These are phyloP conservation scores for Urochloa ruziziensis DNA, from an alignment of 176 grass and related monocot genomes.

Conservation along the genomic window DNA sequence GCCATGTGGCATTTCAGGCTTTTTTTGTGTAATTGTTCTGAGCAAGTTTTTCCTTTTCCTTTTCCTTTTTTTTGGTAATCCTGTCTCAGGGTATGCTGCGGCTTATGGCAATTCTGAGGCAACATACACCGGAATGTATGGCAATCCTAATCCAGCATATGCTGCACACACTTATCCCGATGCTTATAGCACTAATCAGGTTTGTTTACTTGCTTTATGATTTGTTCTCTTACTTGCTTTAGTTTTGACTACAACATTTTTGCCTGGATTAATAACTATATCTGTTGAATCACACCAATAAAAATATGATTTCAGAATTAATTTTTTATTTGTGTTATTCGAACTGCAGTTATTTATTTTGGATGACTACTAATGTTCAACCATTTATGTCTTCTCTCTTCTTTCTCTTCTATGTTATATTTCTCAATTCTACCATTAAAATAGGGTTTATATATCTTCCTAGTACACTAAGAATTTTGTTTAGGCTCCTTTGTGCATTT, in stretches of 20 bases:
- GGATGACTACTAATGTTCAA: background rate
- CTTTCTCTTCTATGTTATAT: slow-evolving; percentile 2
- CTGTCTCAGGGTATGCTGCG: slow-evolving; percentile 55
- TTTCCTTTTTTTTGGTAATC: slow-evolving; percentile 14
- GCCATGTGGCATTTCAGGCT: background rate
- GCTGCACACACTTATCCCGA: slow-evolving; percentile 33
- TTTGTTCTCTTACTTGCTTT: slow-evolving; percentile 21
- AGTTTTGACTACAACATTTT: background rate
- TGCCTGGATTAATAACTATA: background rate
- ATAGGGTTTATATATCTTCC: slow-evolving; percentile 3
- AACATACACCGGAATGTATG: slow-evolving; percentile 29
- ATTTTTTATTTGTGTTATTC: background rate
- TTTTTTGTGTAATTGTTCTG: slow-evolving; percentile 1
- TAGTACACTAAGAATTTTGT: background rate
- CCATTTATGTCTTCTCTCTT: background rate
- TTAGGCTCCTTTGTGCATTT: background rate
- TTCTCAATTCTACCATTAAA: background rate
- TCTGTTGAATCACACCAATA: background rate
- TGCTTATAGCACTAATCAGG: slow-evolving; percentile 66
- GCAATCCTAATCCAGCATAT: slow-evolving; percentile 37
- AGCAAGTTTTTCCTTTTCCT: background rate
- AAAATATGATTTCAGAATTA: background rate
- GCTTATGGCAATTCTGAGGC: slow-evolving; percentile 38
- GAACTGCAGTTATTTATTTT: background rate
- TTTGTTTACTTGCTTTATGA: slow-evolving; percentile 25